phyloP scores from a whole-genome alignment of 2,329 filamentous ascomycete species.

The Coniochaeta hoffmannii region DNA sequence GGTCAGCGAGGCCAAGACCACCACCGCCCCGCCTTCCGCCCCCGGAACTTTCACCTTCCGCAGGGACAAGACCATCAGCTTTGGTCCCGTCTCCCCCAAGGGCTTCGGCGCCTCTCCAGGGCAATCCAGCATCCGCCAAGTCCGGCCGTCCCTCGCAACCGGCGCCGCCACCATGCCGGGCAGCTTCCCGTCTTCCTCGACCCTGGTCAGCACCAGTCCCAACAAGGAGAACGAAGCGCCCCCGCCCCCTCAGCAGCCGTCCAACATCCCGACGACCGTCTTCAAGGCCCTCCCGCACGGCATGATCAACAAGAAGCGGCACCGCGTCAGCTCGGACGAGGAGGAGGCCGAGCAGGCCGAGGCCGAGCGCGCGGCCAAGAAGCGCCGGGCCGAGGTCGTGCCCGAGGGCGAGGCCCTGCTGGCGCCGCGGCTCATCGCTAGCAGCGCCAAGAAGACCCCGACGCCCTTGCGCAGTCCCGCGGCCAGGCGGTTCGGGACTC shows the following conservation, averaged over 20 bases:
- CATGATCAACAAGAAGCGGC: constrained; percentile 59
- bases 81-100: constrained; percentile 37
- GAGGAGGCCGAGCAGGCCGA: constrained; percentile 44
- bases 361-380: constrained; percentile 47
- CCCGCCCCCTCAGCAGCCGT: neutral
- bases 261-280: constrained; percentile 11
- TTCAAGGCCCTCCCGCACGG: constrained; percentile 50
- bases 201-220: constrained; percentile 21
- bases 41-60: constrained; percentile 59
- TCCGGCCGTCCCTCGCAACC: constrained; percentile 41
- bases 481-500: constrained; percentile 19
- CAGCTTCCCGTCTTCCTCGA: constrained; percentile 35
- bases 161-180: constrained; percentile 42
- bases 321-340: constrained; percentile 48
- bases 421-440: constrained; percentile 35
- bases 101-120: constrained; percentile 51
- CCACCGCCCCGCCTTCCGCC: constrained; percentile 28
- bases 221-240: constrained; percentile 50
- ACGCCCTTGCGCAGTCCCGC: constrained; percentile 13
- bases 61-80: constrained; percentile 56
- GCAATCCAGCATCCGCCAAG: constrained; percentile 54
- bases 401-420: constrained; percentile 45
- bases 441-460: constrained; percentile 28
- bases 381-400: constrained; percentile 42
- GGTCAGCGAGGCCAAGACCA: constrained; percentile 13